phyloP scores from a whole-genome alignment of 2,329 filamentous ascomycete genomes.

The Fusarium lateritium region DNA sequence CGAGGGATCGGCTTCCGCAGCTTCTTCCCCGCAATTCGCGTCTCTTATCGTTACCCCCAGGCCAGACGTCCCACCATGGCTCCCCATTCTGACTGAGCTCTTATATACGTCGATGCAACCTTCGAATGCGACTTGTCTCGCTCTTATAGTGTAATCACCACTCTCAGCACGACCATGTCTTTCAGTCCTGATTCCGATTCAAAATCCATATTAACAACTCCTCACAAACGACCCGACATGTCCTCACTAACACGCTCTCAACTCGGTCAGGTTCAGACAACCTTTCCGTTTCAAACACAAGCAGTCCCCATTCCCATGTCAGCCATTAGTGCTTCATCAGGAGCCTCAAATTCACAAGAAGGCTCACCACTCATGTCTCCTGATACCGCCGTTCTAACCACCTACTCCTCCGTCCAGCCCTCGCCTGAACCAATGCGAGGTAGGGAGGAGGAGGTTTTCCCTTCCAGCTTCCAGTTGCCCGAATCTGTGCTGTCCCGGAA shows the following conservation, averaged over 20 bases:
- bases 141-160: slow-evolving; percentile 45
- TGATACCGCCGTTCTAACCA: slow-evolving; percentile 66
- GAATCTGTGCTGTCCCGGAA: slow-evolving; percentile 77
- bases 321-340: slow-evolving; percentile 69
- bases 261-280: slow-evolving; percentile 65
- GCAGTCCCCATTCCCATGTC: slow-evolving; percentile 62
- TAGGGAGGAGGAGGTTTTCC: slow-evolving; percentile 67
- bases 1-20: slow-evolving; percentile 48
- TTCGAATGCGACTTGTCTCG: slow-evolving; percentile 48
- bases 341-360: slow-evolving; percentile 68
- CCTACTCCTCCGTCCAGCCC: slow-evolving; percentile 74
- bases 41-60: slow-evolving; percentile 46
- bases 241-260: slow-evolving; percentile 58
- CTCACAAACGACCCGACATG: slow-evolving; percentile 57
- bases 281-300: slow-evolving; percentile 57
- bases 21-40: slow-evolving; percentile 47
- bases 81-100: slow-evolving; percentile 51
- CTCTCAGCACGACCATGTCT: slow-evolving; percentile 46
- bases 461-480: slow-evolving; percentile 76
- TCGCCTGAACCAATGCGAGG: slow-evolving; percentile 76
- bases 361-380: slow-evolving; percentile 72
- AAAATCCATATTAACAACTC: slow-evolving; percentile 42
- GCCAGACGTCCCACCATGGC: slow-evolving; percentile 54
- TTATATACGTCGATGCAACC: slow-evolving; percentile 58
- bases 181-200: slow-evolving; percentile 46